phyloP scores from a whole-genome alignment of 169 alveolate genomes.

The Plasmodium vinckei region DNA sequence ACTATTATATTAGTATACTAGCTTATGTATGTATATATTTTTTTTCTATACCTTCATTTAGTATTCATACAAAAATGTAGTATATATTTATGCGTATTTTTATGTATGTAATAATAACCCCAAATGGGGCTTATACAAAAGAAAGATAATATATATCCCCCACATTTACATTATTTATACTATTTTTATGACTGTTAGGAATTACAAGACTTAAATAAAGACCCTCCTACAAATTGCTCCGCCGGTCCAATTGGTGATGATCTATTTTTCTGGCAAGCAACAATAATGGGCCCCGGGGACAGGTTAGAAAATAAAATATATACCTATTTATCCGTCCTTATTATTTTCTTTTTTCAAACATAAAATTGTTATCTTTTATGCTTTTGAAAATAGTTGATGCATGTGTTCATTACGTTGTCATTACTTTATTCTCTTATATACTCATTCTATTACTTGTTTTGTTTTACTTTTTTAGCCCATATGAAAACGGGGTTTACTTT shows the following conservation, averaged over 20 bases:
- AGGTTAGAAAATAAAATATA: conserved; percentile 80
- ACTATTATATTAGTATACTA: no score
- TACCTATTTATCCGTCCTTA: not conserved
- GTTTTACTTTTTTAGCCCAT: conserved; percentile 89
- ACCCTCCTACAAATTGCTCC: conserved; percentile 99
- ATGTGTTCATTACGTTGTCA: not conserved
- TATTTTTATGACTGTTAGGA: conserved; percentile 88
- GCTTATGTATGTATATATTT: not conserved
- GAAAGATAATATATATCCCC: no score
- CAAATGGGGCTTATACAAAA: no score
- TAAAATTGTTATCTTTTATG: not conserved
- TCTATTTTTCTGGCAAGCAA: conserved; percentile 99
- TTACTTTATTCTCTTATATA: conserved; percentile 21
- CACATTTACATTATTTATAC: not conserved
- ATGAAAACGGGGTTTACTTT: conserved; percentile 98
- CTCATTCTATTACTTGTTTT: not conserved
- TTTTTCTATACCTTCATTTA: not conserved
- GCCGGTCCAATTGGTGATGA: conserved; percentile 99
- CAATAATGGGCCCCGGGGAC: conserved; percentile 99
- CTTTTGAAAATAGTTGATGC: no score
- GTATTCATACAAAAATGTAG: not conserved
- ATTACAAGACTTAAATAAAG: conserved; percentile 96
- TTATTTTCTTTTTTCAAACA: no score
- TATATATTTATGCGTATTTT: no score
- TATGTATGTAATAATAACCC: no score